Evolutionary conservation across 2,329 filamentous ascomycete species (phyloP).

Genomic region (Fusarium nodosum): DNA sequence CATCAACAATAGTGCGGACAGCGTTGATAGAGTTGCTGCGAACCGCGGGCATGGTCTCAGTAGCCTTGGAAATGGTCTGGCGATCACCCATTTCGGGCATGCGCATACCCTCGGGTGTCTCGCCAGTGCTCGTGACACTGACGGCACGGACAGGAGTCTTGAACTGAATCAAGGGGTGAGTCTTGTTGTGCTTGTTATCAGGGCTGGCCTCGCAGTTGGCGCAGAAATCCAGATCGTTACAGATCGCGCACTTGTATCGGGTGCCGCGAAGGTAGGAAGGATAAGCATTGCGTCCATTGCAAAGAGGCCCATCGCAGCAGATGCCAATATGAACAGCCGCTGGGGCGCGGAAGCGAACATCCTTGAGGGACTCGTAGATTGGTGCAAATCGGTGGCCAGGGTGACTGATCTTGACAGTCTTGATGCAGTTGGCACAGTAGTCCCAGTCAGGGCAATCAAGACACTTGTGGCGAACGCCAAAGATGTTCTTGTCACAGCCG

Average conservation of each 20-base stretch:
- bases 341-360: conserved; percentile 39
- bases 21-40: conserved; percentile 63
- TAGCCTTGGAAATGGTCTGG: conserved; percentile 61
- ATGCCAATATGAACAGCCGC: conserved; percentile 80
- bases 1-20: conserved; percentile 80
- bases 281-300: conserved; percentile 68
- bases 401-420: conserved; percentile 76
- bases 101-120: conserved; percentile 75
- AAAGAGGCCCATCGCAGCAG: conserved; percentile 94
- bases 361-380: conserved; percentile 78
- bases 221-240: conserved; percentile 95
- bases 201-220: conserved; percentile 92
- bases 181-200: conserved; percentile 87
- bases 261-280: conserved; percentile 84
- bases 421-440: conserved; percentile 84
- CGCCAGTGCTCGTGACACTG: conserved; percentile 85
- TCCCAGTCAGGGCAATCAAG: conserved; percentile 98
- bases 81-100: conserved; percentile 80
- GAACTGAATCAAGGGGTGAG: conserved; percentile 98
- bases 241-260: conserved; percentile 97
- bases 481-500: conserved; percentile 89
- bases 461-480: conserved; percentile 95
- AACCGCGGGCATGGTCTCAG: conserved; percentile 59
- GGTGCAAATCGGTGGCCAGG: conserved; percentile 89
- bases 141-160: conserved; percentile 92